Base-by-base conservation (phyloP, 352 stramenopile genomes). In the Phytophthora boehmeriae region DNA sequence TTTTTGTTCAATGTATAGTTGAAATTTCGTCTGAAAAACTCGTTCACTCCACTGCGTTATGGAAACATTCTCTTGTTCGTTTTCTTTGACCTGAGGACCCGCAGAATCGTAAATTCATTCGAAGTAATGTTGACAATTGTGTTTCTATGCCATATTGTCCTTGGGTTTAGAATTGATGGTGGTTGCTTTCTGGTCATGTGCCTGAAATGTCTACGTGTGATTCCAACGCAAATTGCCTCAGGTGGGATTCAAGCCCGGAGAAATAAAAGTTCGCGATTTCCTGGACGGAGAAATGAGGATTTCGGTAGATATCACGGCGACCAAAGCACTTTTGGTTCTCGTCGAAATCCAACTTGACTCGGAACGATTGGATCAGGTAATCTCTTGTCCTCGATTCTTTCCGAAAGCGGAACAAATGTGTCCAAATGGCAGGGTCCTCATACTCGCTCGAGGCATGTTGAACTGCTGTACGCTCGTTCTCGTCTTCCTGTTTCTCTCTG, bases 341-440 rank as follows among this genome's bases (percentile, higher is more conserved):
- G 13, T 73, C 54, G 28, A 83, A 85, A 6, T 51, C 55, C 5
- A 68, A 43, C 10, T 46, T 51, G 14, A 54, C 58, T 34, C 68
- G 50, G 48, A 73, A 86, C 46, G 72, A 70, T 42, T 84, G 59
- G 23, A 87, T 73, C 28, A 23, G 58, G 57, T 80, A 86, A 43
- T 83, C 59, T 42, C 25, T 56, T 49, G 2, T 59, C 54, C 28
- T 59, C 59, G 22, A 69, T 49, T 46, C 17, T 9, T 46, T 63
- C 49, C 76, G 75, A 46, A 91, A 80, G 22, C 75, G 67, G 55
- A 81, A 56, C n/a, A 92, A 41, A 54, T 90, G 80, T 0, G 83
- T 88, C 73, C 82, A 86, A 63, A 90, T 81, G 5, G 48, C 54
- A 22, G 75, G 76, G 38, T 85, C 76, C 11, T 63, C 47, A 34